Percentiles rank a stretch among this genome's conserved stretches.
Conservation (phyloP, 371 early-diverging fungal species). For the Chytridium lagenaria region DNA sequence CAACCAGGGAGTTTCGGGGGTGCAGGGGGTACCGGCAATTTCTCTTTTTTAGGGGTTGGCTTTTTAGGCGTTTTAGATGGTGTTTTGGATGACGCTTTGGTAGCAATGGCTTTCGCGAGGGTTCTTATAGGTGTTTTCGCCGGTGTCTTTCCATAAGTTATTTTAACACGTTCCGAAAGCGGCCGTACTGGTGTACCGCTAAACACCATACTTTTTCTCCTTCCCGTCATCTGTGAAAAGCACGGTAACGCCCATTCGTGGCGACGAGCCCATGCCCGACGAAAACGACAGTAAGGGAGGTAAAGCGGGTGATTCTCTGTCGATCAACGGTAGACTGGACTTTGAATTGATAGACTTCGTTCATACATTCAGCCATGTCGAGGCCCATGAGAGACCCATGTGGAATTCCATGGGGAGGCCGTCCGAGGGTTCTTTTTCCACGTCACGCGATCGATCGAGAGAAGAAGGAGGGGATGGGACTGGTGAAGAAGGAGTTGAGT, state of each 20-base stretch:
- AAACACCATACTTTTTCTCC: neutral
- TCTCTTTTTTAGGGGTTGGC: no score
- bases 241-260: neutral
- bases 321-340: neutral
- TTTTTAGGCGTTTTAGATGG: no score
- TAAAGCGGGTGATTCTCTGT: neutral
- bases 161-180: neutral
- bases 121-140: neutral
- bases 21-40: neutral
- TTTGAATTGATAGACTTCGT: neutral
- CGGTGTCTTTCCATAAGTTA: neutral
- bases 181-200: neutral
- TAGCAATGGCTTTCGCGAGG: no score
- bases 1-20: slow-evolving; percentile 14
- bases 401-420: slow-evolving; percentile 9
- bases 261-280: neutral
- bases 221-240: slow-evolving; percentile 1
- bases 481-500: neutral
- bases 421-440: neutral
- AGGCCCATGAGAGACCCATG: neutral
- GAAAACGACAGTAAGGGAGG: neutral
- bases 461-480: neutral
- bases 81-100: no score
- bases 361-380: neutral
- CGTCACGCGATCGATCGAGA: neutral